Percentiles rank a stretch among this genome's conserved stretches.
These are phyloP conservation scores for Alternaria infectoria DNA, from an alignment of 2,329 filamentous ascomycete genomes.

Conservation along the genomic window DNA sequence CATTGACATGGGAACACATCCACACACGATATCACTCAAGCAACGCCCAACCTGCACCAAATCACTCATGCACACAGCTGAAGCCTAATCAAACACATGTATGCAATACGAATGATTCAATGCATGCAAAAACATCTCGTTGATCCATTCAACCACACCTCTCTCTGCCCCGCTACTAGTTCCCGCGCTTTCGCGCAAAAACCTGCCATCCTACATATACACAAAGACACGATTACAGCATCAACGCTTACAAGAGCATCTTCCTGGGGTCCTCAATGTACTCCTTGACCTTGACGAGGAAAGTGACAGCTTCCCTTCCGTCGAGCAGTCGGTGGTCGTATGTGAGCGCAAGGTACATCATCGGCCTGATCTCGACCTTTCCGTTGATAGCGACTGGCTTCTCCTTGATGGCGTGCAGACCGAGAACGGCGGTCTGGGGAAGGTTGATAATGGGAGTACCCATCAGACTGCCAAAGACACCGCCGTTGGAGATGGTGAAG, in stretches of 20 bases:
- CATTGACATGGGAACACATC: background rate
- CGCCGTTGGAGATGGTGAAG: constrained; percentile 96
- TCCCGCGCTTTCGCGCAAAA: background rate
- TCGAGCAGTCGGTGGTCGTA: constrained; percentile 97
- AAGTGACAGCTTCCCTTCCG: constrained; percentile 93
- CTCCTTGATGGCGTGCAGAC: constrained; percentile 96
- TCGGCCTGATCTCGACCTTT: constrained; percentile 93
- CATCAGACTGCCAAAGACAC: constrained; percentile 96
- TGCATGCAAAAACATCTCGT: constrained; percentile 7
- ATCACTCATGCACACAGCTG: background rate
- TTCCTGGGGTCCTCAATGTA: constrained; percentile 94
- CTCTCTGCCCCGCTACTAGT: background rate
- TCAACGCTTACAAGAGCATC: constrained; percentile 70
- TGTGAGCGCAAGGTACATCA: constrained; percentile 99
- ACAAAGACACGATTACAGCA: background rate
- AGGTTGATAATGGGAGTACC: constrained; percentile 98
- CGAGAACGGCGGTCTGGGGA: constrained; percentile 88
- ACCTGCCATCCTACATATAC: background rate
- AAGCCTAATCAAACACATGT: background rate
- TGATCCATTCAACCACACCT: background rate
- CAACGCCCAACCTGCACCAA: constrained; percentile 11
- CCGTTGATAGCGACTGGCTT: constrained; percentile 88
- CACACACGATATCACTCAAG: background rate
- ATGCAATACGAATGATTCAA: background rate
- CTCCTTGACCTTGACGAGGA: constrained; percentile 96